Evolutionary conservation across 768 basidiomycete genomes (phyloP), one percentile per base, ranked within the genome.

Genomic region (Leccinum variicolor): DNA sequence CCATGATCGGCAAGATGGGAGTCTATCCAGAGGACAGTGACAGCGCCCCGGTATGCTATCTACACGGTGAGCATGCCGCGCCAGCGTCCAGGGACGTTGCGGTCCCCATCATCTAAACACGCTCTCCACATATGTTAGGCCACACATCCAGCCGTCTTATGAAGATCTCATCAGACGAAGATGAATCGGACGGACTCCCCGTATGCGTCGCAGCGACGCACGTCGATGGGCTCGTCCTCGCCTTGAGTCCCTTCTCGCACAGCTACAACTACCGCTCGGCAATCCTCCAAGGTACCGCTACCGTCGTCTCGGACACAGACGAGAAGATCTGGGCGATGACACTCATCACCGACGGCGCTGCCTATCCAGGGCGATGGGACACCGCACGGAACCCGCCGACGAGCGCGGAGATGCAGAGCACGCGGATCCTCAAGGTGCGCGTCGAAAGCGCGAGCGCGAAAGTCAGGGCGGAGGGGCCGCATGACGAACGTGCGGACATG

Each of bases 221-320:
- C 6, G 52, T 68, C 19, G 66, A 68, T 10, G 66, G 67, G 13
- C 56, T 67, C 19, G 66, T 68, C 29, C 58, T 68, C 36, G 52
- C 64, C 45, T 50, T 68, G 1, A 64, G 47, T 26, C 67, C 66
- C 23, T 68, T 68, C 55, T 62, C 64, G 13, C 62, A 69, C 31
- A 67, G 65, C 48, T 68, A 66, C 53, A 68, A 68, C 53, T 68
- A 68, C 33, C 66, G 66, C 5, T 68, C 66, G 0, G 67, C 67
- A 7, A 52, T 68, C 28, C 60, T 68, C 0, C 65, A 69, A 3
- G 66, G 66, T 1, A 53, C 17, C 7, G 66, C 62, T 19, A 60
- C 60, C 1, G 43, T 59, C 23, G 58, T 68, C 23, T 41, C 50
- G 7, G 60, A 67, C 17, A 23, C 11, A 19, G 57, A 69, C 21